phyloP scores from a whole-genome alignment of 495 filamentous ascomycete genomes.

The Podospora comata region DNA sequence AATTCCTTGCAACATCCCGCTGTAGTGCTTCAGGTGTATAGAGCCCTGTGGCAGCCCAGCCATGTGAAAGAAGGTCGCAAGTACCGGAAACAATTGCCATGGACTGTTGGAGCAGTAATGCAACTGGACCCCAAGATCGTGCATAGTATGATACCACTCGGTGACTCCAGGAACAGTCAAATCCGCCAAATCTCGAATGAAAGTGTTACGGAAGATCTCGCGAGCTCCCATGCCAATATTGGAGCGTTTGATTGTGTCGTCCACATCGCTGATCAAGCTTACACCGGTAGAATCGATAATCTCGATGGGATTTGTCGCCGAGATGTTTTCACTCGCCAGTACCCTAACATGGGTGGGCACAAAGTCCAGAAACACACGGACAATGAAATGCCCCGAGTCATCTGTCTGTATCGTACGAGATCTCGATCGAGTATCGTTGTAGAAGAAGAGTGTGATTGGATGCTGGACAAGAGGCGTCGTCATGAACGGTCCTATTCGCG shows the following conservation, averaged over 20 bases:
- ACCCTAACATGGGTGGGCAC: conserved; percentile 85
- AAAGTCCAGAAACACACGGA: conserved; percentile 78
- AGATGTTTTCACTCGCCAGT: conserved; percentile 80
- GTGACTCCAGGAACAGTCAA: conserved; percentile 79
- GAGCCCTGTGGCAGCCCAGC: conserved; percentile 82
- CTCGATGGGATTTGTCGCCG: conserved; percentile 67
- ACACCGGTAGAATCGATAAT: conserved; percentile 78
- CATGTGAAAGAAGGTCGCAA: conserved; percentile 75
- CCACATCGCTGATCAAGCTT: conserved; percentile 94
- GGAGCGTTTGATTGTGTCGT: conserved; percentile 97
- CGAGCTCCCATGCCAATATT: conserved; percentile 80
- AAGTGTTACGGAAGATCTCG: conserved; percentile 94
- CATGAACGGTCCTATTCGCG: conserved; percentile 82
- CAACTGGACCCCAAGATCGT: conserved; percentile 74
- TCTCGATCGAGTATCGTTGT: conserved; percentile 71
- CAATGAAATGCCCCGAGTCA: conserved; percentile 78
- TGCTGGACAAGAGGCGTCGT: conserved; percentile 68
- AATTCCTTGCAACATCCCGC: conserved; percentile 92
- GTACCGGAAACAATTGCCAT: conserved; percentile 90
- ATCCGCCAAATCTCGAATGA: conserved; percentile 78
- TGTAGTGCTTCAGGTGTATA: conserved; percentile 93
- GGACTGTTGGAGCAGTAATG: conserved; percentile 94
- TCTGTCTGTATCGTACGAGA: conserved; percentile 78
- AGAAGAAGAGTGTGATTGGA: conserved; percentile 89
- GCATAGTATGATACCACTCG: conserved; percentile 80